Conservation (phyloP, 208 protist species). For the Leishmania guyanensis region DNA sequence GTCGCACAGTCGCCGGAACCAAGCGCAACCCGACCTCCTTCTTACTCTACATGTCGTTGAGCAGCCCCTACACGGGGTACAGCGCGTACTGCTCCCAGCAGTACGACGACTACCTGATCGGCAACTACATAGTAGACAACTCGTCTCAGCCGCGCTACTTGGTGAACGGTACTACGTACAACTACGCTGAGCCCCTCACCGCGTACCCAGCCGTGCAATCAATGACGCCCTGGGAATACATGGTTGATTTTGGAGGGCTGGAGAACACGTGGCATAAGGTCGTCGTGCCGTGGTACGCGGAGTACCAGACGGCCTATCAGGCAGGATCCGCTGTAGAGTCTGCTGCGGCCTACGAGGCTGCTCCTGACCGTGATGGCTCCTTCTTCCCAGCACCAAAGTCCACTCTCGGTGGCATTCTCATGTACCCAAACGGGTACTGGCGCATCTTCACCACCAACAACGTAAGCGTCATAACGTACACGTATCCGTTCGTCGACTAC, state of each 20-base stretch:
- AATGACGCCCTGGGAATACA: conserved; percentile 50
- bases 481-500: conserved; percentile 61
- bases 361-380: background rate
- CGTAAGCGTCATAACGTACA: conserved; percentile 54
- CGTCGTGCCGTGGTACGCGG: conserved; percentile 40
- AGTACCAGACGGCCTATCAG: background rate
- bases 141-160: conserved; percentile 41
- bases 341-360: background rate
- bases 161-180: conserved; percentile 27
- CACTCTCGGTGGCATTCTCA: background rate
- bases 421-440: conserved; percentile 18
- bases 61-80: conserved; percentile 57
- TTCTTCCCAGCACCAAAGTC: too few relatives aligned
- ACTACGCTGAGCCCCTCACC: conserved; percentile 30
- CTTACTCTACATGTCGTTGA: conserved; percentile 54
- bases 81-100: conserved; percentile 66
- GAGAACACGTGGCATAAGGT: conserved; percentile 46
- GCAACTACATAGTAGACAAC: conserved; percentile 43
- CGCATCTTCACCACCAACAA: conserved; percentile 21
- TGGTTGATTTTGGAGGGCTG: conserved; percentile 39
- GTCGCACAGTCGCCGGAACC: conserved; percentile 20
- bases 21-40: background rate
- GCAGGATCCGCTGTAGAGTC: background rate
- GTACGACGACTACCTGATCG: conserved; percentile 35
- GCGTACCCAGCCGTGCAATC: conserved; percentile 26